Percentiles rank a stretch among this genome's conserved stretches.
Evolutionary conservation across 2,329 filamentous ascomycete species (phyloP).

Genomic region (Leptographium lundbergii): DNA sequence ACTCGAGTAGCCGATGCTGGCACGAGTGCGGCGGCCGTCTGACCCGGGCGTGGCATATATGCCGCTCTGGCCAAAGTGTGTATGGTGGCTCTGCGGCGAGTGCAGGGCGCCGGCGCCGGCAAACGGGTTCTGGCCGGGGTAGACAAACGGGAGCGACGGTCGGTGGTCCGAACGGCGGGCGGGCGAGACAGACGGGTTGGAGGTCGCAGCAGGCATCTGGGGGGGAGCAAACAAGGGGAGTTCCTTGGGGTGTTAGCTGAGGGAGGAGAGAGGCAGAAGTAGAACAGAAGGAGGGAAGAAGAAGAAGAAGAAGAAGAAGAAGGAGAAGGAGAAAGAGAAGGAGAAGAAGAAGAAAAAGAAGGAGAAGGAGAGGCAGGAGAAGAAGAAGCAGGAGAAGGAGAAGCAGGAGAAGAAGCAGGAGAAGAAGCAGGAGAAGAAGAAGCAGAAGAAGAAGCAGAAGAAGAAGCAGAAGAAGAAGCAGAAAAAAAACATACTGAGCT

Average conservation of each 20-base stretch:
- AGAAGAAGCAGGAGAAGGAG: conserved; percentile 5
- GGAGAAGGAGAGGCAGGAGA: too few species aligned
- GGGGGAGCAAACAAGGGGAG: conserved; percentile 88
- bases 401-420: too few species aligned
- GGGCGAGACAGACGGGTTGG: conserved; percentile 93
- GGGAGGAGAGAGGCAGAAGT: background rate
- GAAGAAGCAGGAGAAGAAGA: too few species aligned
- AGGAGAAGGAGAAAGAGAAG: too few species aligned
- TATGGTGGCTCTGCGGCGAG: conserved; percentile 66
- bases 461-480: too few species aligned
- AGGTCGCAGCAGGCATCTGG: conserved; percentile 86
- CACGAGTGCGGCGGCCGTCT: conserved; percentile 53
- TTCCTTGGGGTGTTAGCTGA: conserved; percentile 45
- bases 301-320: too few species aligned
- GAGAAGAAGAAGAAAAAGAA: conserved; percentile 6
- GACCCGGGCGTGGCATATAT: conserved; percentile 51
- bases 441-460: too few species aligned
- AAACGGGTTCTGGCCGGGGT: conserved; percentile 67
- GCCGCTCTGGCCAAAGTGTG: conserved; percentile 38
- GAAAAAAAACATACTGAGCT: conserved; percentile 67
- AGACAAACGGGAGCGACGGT: conserved; percentile 61
- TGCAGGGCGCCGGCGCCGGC: conserved; percentile 65
- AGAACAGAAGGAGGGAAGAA: too few species aligned
- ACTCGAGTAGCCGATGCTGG: conserved; percentile 43
- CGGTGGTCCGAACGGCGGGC: conserved; percentile 67